Evolutionary conservation across 805 yeast species (phyloP).

Genomic region (Ogataea glucozyma): DNA sequence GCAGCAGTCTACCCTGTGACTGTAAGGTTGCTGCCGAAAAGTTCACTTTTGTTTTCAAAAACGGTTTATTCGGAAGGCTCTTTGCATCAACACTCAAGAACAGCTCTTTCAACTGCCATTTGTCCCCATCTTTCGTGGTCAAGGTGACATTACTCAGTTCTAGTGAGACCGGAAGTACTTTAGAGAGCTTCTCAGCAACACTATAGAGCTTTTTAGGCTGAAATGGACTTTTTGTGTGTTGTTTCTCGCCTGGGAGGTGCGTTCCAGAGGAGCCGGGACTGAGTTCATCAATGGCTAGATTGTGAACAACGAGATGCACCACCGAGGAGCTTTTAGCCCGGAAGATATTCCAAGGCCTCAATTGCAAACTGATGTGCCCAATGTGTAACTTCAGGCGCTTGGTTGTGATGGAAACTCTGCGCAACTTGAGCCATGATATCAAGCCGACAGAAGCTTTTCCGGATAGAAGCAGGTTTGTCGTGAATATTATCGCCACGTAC

Average conservation of each 20-base stretch:
- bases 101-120: not conserved
- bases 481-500: constrained; percentile 12
- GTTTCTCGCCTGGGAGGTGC: not conserved
- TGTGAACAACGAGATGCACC: not conserved
- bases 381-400: constrained; percentile 11
- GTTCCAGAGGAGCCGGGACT: not conserved
- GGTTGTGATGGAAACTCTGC: constrained; percentile 17
- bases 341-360: constrained; percentile 22
- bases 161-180: not conserved
- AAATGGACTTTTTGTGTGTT: no score
- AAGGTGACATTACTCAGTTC: not conserved
- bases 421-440: constrained; percentile 27
- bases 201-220: no score
- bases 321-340: not conserved
- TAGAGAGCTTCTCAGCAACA: no score
- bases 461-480: constrained; percentile 19
- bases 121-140: not conserved
- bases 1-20: not conserved
- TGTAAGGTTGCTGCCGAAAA: not conserved
- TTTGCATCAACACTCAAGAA: not conserved
- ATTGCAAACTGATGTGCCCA: constrained; percentile 18
- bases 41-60: not conserved
- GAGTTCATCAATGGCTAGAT: not conserved
- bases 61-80: not conserved
- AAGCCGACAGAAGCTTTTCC: constrained; percentile 25